Percentiles rank a stretch among this genome's conserved stretches.
These are phyloP conservation scores for Laguncularia racemosa DNA, from an alignment of 345 rosid genomes.

Conservation along the genomic window DNA sequence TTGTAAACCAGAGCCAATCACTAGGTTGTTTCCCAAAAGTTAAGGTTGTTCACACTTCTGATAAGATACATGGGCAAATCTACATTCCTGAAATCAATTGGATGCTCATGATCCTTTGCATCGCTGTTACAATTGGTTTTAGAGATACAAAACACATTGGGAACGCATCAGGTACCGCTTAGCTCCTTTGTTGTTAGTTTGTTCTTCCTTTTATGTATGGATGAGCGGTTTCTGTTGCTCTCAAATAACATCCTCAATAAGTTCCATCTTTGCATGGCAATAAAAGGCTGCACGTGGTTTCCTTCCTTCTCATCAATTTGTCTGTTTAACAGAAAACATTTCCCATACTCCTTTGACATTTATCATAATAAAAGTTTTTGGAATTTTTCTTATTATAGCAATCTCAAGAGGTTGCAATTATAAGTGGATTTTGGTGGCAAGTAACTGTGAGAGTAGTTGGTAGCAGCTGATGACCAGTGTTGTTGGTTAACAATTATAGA, in stretches of 20 bases:
- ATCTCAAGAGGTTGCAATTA: too few relatives aligned
- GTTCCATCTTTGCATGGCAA: too few relatives aligned
- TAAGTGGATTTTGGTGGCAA: too few relatives aligned
- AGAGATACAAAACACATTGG: constrained; percentile 19
- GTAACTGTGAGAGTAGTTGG: too few relatives aligned
- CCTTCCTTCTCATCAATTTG: neutral
- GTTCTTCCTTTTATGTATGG: too few relatives aligned
- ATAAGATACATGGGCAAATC: constrained; percentile 42
- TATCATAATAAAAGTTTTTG: too few relatives aligned
- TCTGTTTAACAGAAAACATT: neutral
- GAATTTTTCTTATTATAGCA: too few relatives aligned
- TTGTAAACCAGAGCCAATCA: constrained; percentile 19
- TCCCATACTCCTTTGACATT: neutral
- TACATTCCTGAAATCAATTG: constrained; percentile 48
- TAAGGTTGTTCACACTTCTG: constrained; percentile 41
- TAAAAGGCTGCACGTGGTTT: neutral
- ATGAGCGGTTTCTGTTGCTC: too few relatives aligned
- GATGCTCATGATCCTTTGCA: constrained; percentile 41
- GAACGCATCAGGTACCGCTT: constrained; percentile 14
- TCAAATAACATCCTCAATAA: too few relatives aligned
- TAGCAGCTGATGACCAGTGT: too few relatives aligned
- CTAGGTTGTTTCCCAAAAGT: constrained; percentile 46
- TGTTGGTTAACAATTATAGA: too few relatives aligned
- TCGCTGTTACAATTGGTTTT: constrained; percentile 15
- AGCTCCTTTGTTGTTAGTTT: too few relatives aligned